Conservation (phyloP, 2,329 filamentous ascomycete genomes). For the Mycosphaerella sp. region DNA sequence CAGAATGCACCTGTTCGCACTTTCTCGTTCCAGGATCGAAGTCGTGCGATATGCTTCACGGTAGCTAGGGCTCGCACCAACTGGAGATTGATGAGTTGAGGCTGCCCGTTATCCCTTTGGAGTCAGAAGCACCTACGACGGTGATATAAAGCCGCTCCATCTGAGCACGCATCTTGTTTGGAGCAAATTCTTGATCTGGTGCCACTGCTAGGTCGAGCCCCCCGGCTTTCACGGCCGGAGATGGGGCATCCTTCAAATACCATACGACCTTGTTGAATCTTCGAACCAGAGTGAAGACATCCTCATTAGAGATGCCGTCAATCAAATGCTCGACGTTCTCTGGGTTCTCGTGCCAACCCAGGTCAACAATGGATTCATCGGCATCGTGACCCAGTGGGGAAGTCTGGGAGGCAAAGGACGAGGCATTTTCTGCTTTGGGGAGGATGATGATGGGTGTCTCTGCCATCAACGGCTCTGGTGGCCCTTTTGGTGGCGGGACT, state of each 20-base stretch:
- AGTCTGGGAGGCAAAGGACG: too few relatives aligned
- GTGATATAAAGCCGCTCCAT: constrained; percentile 5
- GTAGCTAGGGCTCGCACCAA: background rate
- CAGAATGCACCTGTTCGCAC: constrained; percentile 4
- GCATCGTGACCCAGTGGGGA: background rate
- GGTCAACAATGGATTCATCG: background rate
- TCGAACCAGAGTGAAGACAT: constrained; percentile 1
- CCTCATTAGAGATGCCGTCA: background rate
- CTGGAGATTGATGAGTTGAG: background rate
- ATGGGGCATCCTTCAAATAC: background rate
- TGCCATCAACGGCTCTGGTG: too few relatives aligned
- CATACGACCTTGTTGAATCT: background rate
- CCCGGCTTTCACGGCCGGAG: background rate
- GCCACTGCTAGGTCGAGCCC: constrained; percentile 1
- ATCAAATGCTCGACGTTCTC: background rate
- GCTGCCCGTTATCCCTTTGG: too few relatives aligned
- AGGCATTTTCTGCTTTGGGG: too few relatives aligned
- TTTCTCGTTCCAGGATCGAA: constrained; percentile 7
- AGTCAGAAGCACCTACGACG: background rate
- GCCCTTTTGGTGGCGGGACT: too few relatives aligned
- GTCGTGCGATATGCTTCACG: constrained; percentile 1
- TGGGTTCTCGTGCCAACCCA: constrained; percentile 1
- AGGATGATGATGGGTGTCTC: too few relatives aligned
- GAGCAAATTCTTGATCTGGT: constrained; percentile 4
- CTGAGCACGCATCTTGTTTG: constrained; percentile 4